Evolutionary conservation across 73 alveolate species (phyloP).

Genomic region (Paraurostyla sp.): DNA sequence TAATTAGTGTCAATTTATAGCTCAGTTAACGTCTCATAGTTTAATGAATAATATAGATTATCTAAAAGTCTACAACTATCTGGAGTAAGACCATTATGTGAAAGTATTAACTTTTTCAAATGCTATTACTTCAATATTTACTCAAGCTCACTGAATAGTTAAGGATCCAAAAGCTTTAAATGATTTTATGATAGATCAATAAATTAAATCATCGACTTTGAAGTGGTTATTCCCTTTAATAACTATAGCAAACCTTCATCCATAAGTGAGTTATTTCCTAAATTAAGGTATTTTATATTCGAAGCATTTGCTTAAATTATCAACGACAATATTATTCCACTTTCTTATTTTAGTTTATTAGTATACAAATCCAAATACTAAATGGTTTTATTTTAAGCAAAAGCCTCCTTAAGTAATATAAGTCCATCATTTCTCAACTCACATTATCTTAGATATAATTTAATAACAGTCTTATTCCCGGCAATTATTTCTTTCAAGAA

Average conservation of each 20-base stretch:
- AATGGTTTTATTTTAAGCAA: not conserved
- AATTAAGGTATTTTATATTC: not conserved
- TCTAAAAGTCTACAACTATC: not conserved
- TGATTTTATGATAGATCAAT: conserved; percentile 26
- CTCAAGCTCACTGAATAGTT: not conserved
- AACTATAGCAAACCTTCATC: not conserved
- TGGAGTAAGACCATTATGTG: not conserved
- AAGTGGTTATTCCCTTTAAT: not conserved
- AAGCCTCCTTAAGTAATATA: not conserved
- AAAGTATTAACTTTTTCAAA: not conserved
- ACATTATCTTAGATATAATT: not conserved
- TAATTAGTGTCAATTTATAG: not conserved
- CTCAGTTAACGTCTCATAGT: not conserved
- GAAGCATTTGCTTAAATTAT: not conserved
- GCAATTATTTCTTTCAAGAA: not conserved
- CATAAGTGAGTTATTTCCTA: not conserved
- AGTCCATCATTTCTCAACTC: not conserved
- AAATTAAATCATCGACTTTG: not conserved
- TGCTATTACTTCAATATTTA: not conserved
- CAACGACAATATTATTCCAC: not conserved
- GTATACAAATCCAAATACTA: not conserved
- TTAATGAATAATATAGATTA: not conserved
- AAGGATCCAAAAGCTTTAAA: not conserved
- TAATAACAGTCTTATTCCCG: not conserved
- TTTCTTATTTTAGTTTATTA: not conserved